Conservation (phyloP, 1,284 basidiomycete species). For the Cutaneotrichosporon daszewskae region DNA sequence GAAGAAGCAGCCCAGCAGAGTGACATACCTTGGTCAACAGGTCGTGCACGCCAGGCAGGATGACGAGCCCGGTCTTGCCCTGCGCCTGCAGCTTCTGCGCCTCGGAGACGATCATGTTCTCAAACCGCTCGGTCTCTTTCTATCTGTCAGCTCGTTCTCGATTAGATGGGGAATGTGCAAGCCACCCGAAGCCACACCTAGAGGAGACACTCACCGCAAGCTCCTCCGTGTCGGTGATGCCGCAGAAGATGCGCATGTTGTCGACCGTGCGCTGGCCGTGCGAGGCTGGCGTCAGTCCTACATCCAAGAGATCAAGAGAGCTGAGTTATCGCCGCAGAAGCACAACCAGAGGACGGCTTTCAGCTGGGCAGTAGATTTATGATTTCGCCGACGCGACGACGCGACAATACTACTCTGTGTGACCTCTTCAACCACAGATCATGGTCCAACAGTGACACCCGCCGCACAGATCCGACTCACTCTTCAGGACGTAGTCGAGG, state of each 20-base stretch:
- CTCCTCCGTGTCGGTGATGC: slow-evolving; percentile 55
- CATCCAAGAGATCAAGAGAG: background rate
- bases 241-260: slow-evolving; percentile 63
- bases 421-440: too few relatives aligned
- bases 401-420: too few relatives aligned
- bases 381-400: too few relatives aligned
- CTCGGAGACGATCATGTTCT: slow-evolving; percentile 41
- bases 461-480: slow-evolving; percentile 20
- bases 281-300: slow-evolving; percentile 54
- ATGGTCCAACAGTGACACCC: background rate
- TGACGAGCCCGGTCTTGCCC: slow-evolving; percentile 41
- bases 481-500: slow-evolving; percentile 40
- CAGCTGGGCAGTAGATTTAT: too few relatives aligned
- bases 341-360: too few relatives aligned
- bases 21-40: slow-evolving; percentile 34
- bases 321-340: too few relatives aligned
- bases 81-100: slow-evolving; percentile 36
- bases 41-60: slow-evolving; percentile 40
- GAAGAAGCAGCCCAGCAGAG: too few relatives aligned
- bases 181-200: background rate
- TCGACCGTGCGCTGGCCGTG: slow-evolving; percentile 70
- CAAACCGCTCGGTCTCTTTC: slow-evolving; percentile 34
- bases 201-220: slow-evolving; percentile 51
- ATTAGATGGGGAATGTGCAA: too few relatives aligned
- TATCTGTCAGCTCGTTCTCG: slow-evolving; percentile 3